Base-by-base conservation (phyloP, 306 rosid genomes). In the Rosa rugosa region DNA sequence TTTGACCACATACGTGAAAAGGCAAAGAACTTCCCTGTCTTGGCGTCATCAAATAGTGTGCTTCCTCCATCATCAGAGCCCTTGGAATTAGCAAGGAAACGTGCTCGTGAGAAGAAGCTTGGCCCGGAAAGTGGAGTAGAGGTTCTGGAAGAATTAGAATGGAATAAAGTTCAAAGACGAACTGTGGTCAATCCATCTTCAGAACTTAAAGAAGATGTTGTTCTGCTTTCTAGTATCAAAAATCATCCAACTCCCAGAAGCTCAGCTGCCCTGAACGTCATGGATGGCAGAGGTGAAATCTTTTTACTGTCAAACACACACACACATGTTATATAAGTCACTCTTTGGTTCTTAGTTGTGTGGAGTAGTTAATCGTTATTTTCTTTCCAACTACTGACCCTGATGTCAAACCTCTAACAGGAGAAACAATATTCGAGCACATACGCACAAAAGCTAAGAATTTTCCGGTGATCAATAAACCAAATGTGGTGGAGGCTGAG, bases 1-100 rank as follows among this genome's bases (percentile, higher is more conserved):
- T 95, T 95, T 86, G 92, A 95, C 65, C 97, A 90, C 89, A 91
- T 95, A 83, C 89, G 99, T 34, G 92, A 91, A 84, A 95, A 92
- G 80, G 89, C 99, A 77, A 92, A 88, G 86, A 88, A 75, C 83
- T 91, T 91, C 72, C 85, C 89, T 46, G 76, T 79, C 47, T 75
- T 87, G 77, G 78, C 85, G 64, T 62, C 94, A 47, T 81, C 90
- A 76, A 84, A 84, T 80, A 83, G 54, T 64, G 72, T 83, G 74
- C 77, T 70, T 80, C 76, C 87, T 47, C 85, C 92, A 56, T 75
- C 95, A 53, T 65, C 86, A 22, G 92, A 85, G 78, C 83, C 87
- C 72, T 81, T 83, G 75, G 69, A 75, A 59, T 76, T 73, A 60
- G 71, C 89, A 77, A 88, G 89, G 85, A 88, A 80, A 68, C 86